phyloP scores from a whole-genome alignment of 2,329 filamentous ascomycete genomes.

The Stylonectria norvegica region DNA sequence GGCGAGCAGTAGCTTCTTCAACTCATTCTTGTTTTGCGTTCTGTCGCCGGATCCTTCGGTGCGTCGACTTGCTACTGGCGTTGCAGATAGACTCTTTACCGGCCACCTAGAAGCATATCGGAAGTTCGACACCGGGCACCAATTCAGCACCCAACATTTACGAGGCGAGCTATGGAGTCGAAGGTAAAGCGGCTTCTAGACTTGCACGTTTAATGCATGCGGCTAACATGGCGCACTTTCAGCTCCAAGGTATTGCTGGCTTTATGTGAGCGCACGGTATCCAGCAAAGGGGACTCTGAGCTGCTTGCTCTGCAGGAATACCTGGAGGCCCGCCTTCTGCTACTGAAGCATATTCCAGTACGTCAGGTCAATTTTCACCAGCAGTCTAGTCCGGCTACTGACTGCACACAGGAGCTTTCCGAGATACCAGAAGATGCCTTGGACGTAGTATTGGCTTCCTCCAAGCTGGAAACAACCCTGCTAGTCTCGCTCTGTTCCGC shows the following conservation, averaged over 20 bases:
- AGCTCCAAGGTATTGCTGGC: slow-evolving; percentile 40
- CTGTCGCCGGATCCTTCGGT: slow-evolving; percentile 50
- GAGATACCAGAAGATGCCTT: slow-evolving; percentile 52
- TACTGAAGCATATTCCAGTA: slow-evolving; percentile 51
- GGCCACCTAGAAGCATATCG: slow-evolving; percentile 28
- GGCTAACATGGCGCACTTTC: slow-evolving; percentile 1
- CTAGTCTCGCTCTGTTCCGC: slow-evolving; percentile 63
- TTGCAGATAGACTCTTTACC: slow-evolving; percentile 47
- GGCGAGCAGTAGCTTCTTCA: slow-evolving; percentile 37
- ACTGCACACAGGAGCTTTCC: slow-evolving; percentile 48
- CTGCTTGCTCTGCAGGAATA: slow-evolving; percentile 53
- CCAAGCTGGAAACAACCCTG: slow-evolving; percentile 59
- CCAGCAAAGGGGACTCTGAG: slow-evolving; percentile 41
- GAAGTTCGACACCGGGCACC: slow-evolving; percentile 23
- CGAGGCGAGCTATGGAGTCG: slow-evolving; percentile 50
- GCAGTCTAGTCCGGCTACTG: slow-evolving; percentile 5
- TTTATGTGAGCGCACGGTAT: slow-evolving; percentile 47
- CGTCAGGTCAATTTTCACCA: slow-evolving; percentile 14
- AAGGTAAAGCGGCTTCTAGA: slow-evolving; percentile 48
- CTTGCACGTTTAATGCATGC: too few species aligned
- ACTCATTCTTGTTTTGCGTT: slow-evolving; percentile 52
- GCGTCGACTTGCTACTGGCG: slow-evolving; percentile 44
- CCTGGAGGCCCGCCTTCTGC: slow-evolving; percentile 50
- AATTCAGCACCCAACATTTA: slow-evolving; percentile 27
- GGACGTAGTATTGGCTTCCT: slow-evolving; percentile 51